Evolutionary conservation across 495 filamentous ascomycete species (phyloP).

Genomic region (Neurospora sp.): DNA sequence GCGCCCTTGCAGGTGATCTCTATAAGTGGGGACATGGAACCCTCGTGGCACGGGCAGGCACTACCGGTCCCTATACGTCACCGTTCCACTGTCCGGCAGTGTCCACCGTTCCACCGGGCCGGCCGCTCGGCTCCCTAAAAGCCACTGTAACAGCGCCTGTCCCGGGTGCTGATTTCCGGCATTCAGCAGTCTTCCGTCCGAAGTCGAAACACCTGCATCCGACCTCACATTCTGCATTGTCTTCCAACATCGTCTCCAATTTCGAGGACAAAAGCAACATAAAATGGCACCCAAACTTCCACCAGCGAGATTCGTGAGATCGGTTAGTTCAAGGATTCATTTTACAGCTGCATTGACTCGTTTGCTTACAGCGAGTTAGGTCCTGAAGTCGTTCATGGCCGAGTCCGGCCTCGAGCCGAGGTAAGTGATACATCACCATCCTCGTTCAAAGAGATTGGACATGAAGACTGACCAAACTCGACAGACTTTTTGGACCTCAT

Average conservation of each 20-base stretch:
- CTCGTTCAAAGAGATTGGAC: neutral
- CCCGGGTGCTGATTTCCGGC: neutral
- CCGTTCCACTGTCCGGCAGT: neutral
- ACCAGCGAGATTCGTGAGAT: constrained; percentile 29
- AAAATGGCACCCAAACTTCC: constrained; percentile 24
- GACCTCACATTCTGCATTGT: neutral
- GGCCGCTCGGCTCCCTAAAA: neutral
- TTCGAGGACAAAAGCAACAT: neutral
- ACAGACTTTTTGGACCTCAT: constrained; percentile 33
- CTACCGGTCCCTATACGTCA: neutral
- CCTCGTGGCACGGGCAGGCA: neutral
- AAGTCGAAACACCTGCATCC: neutral
- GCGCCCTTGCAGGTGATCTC: neutral
- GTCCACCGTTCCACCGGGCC: neutral
- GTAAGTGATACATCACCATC: constrained; percentile 37
- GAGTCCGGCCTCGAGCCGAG: constrained; percentile 81
- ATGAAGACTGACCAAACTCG: neutral
- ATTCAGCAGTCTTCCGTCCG: neutral
- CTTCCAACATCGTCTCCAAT: neutral
- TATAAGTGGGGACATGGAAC: neutral
- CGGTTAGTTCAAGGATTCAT: constrained; percentile 16
- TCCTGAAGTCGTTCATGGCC: constrained; percentile 71
- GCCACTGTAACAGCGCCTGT: neutral
- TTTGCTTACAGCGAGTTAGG: constrained; percentile 33
- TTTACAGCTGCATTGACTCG: neutral